Evolutionary conservation across 31 red algal genomes (phyloP).

Genomic region (Odonthalia washingtoniensis): DNA sequence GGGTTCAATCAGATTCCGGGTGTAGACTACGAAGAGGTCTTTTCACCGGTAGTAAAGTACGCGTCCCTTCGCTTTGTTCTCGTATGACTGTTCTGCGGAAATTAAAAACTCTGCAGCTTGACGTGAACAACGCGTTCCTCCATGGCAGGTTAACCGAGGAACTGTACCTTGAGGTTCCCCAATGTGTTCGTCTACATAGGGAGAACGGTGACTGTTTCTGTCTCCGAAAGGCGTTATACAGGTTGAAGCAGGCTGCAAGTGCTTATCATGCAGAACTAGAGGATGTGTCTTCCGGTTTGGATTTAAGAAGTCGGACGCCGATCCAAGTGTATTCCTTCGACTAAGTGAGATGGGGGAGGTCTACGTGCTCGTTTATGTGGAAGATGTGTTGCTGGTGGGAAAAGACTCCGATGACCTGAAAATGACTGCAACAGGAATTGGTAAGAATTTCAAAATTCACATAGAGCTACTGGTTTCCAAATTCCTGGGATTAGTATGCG

Average conservation of each 20-base stretch:
- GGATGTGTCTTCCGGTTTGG: background rate
- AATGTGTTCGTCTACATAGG: slow-evolving; percentile 24
- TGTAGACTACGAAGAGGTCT: slow-evolving; percentile 49
- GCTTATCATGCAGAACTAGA: slow-evolving; percentile 4
- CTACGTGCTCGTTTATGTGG: slow-evolving; percentile 30
- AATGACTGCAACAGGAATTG: background rate
- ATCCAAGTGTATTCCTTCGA: background rate
- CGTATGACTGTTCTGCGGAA: slow-evolving; percentile 13
- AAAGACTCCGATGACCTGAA: background rate
- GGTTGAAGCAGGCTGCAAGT: slow-evolving; percentile 37
- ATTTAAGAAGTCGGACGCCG: slow-evolving; percentile 6
- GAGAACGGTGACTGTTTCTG: background rate
- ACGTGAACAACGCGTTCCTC: too few species aligned
- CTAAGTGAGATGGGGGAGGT: background rate
- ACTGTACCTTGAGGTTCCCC: slow-evolving; percentile 51
- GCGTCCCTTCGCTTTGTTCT: slow-evolving; percentile 27
- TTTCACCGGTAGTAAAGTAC: slow-evolving; percentile 49
- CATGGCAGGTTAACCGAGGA: slow-evolving; percentile 49
- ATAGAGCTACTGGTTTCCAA: slow-evolving; percentile 23
- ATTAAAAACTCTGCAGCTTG: slow-evolving; percentile 13
- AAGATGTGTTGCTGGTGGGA: slow-evolving; percentile 34
- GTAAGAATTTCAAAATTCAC: background rate
- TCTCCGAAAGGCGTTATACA: slow-evolving; percentile 27
- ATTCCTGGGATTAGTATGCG: slow-evolving; percentile 30
- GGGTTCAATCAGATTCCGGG: slow-evolving; percentile 40